These are phyloP conservation scores for Erysimum cheiri DNA, from an alignment of 441 rosid genomes.

Conservation along the genomic window DNA sequence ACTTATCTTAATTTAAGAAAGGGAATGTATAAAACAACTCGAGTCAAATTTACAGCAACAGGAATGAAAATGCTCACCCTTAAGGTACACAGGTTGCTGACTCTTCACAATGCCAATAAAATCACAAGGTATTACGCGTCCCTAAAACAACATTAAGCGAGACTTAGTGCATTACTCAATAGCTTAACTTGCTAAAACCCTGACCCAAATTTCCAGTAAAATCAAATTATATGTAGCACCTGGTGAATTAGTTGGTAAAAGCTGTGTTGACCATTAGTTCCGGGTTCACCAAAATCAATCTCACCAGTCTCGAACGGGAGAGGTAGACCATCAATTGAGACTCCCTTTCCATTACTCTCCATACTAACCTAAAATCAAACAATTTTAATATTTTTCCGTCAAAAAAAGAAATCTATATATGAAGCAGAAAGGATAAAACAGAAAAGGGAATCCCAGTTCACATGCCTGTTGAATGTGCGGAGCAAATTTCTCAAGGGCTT, in stretches of 20 bases:
- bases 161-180: constrained; percentile 33
- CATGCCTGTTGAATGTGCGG: constrained; percentile 97
- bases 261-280: constrained; percentile 98
- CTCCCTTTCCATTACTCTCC: constrained; percentile 99
- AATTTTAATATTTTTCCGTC: background rate
- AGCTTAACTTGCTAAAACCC: background rate
- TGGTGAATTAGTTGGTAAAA: constrained; percentile 99
- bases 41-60: background rate
- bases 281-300: constrained; percentile 99
- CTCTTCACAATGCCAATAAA: constrained; percentile 87
- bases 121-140: constrained; percentile 93
- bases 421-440: no score
- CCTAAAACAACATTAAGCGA: constrained; percentile 50
- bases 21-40: background rate
- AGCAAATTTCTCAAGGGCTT: constrained; percentile 92
- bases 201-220: background rate
- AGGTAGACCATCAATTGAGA: constrained; percentile 85
- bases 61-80: constrained; percentile 52
- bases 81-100: constrained; percentile 89
- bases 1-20: background rate
- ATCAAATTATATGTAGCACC: constrained; percentile 48
- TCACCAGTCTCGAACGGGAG: constrained; percentile 92
- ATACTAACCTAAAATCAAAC: constrained; percentile 77
- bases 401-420: no score
- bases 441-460: constrained; percentile 29